Percentiles rank a stretch among this genome's conserved stretches.
Conservation (phyloP, 768 basidiomycete species). For the Kwoniella pini region DNA sequence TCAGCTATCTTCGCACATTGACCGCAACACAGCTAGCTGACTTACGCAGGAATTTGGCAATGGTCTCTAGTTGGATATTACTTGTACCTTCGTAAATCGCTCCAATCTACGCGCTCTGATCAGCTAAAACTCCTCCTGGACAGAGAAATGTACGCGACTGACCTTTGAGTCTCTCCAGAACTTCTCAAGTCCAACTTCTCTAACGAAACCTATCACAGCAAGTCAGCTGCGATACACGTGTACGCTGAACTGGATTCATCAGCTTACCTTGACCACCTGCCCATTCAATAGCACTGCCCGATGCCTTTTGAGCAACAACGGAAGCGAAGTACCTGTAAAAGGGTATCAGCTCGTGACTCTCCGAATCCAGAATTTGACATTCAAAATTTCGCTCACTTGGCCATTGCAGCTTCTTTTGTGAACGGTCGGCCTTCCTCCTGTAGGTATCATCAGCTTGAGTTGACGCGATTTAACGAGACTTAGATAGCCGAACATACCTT, state of each 20-base stretch:
- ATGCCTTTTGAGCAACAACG: constrained; percentile 81
- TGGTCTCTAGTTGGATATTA: constrained; percentile 97
- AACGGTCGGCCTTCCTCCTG: constrained; percentile 84
- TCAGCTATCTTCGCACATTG: not conserved
- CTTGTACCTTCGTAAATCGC: constrained; percentile 68
- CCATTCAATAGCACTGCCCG: constrained; percentile 93
- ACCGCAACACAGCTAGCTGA: constrained; percentile 1
- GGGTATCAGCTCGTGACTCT: too few species aligned
- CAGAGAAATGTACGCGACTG: not conserved
- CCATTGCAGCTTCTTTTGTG: constrained; percentile 95
- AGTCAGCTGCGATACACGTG: not conserved
- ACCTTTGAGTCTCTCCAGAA: constrained; percentile 73
- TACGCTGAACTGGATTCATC: not conserved
- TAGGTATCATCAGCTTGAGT: constrained; percentile 8
- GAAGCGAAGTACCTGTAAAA: constrained; percentile 68
- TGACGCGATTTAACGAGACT: not conserved
- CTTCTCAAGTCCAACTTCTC: constrained; percentile 94
- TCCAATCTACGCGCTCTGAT: constrained; percentile 40
- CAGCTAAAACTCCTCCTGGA: constrained; percentile 61
- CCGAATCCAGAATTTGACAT: too few species aligned
- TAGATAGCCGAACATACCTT: constrained; percentile 36
- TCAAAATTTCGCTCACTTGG: constrained; percentile 72
- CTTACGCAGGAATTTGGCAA: constrained; percentile 76
- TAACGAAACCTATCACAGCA: constrained; percentile 36
- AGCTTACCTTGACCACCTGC: constrained; percentile 72